These are phyloP conservation scores for Chaetomium fimeti DNA, from an alignment of 495 filamentous ascomycete genomes.

Conservation along the genomic window DNA sequence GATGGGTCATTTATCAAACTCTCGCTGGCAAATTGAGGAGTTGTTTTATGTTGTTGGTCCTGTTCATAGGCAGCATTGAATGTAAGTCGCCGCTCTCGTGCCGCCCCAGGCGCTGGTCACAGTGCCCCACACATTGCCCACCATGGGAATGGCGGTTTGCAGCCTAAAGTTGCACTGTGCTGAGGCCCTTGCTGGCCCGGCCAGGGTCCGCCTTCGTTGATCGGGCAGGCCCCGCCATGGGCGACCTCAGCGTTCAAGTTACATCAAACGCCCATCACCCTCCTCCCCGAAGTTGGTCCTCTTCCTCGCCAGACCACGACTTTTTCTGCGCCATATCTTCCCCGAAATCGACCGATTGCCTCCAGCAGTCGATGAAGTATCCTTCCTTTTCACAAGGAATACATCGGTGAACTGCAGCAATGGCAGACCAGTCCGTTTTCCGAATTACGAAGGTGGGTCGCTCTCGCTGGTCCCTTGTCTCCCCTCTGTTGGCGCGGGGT, in stretches of 20 bases:
- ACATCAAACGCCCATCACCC: slow-evolving; percentile 5
- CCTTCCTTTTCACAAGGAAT: background rate
- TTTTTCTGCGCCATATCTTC: no score
- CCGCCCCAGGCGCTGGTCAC: background rate
- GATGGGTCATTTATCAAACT: background rate
- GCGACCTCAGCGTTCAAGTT: slow-evolving; percentile 14
- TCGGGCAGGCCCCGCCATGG: no score
- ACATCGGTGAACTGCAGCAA: slow-evolving; percentile 37
- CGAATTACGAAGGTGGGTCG: slow-evolving; percentile 72
- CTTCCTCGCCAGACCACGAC: background rate
- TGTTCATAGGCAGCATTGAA: background rate
- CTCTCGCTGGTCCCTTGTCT: no score
- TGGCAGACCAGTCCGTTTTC: slow-evolving; percentile 83
- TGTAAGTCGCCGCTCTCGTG: background rate
- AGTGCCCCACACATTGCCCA: background rate
- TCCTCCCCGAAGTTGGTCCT: background rate
- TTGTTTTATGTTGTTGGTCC: background rate
- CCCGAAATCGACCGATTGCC: background rate
- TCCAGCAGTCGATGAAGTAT: background rate
- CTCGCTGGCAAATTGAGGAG: background rate
- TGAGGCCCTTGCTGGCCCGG: background rate
- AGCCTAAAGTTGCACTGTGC: slow-evolving; percentile 1
- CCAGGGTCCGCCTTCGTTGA: background rate
- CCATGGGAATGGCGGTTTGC: background rate
- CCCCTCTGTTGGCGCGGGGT: slow-evolving; percentile 29